Percentiles rank a stretch among this genome's conserved stretches.
Evolutionary conservation across 2,329 filamentous ascomycete genomes (phyloP).

Genomic region (Sporothrix inflata): DNA sequence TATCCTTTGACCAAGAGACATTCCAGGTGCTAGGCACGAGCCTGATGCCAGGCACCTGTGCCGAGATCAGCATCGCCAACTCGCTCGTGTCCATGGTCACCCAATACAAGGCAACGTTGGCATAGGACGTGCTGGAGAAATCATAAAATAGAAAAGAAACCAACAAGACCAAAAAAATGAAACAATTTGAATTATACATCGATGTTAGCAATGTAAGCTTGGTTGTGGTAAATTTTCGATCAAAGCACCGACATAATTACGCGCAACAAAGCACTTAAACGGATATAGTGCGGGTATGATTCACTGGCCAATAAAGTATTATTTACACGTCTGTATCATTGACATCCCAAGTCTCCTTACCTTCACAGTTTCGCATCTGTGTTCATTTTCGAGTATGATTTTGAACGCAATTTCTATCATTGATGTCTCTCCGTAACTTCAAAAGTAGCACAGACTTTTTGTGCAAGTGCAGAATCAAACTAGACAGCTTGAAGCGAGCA

Average conservation of each 20-base stretch:
- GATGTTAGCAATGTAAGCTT: too few relatives aligned
- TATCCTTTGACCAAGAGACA: constrained; percentile 6
- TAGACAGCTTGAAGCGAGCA: neutral
- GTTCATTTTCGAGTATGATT: too few relatives aligned
- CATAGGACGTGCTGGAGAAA: neutral
- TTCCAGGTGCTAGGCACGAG: constrained; percentile 18
- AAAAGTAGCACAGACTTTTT: too few relatives aligned
- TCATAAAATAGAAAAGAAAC: neutral
- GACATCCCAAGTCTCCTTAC: too few relatives aligned
- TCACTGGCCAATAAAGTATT: too few relatives aligned
- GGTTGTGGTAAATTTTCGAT: too few relatives aligned
- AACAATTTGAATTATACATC: neutral
- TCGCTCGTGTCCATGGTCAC: constrained; percentile 3
- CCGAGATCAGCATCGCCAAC: neutral
- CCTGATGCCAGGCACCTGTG: neutral
- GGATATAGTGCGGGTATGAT: neutral
- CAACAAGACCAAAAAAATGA: neutral
- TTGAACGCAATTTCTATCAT: too few relatives aligned
- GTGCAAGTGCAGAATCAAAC: too few relatives aligned
- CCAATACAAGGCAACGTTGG: neutral
- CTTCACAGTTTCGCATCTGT: too few relatives aligned
- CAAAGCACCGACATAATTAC: too few relatives aligned
- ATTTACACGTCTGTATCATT: too few relatives aligned
- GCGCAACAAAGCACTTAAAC: neutral
- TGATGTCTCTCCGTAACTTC: too few relatives aligned